phyloP scores from a whole-genome alignment of 306 rosid species.

The Castanea crenata region DNA sequence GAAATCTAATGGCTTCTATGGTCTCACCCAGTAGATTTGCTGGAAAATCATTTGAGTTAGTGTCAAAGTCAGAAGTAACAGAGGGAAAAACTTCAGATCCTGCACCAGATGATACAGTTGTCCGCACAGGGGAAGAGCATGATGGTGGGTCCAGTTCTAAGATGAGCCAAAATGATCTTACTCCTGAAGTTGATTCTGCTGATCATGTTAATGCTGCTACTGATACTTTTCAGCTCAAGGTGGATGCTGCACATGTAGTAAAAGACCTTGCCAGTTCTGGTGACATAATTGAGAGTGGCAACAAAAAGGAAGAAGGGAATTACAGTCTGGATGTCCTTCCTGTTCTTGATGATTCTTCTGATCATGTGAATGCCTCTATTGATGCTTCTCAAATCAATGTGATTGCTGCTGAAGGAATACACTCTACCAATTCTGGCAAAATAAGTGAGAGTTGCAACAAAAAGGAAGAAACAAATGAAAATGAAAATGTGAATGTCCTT shows the following conservation, averaged over 20 bases:
- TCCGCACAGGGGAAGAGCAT: conserved; percentile 29
- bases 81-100: conserved; percentile 27
- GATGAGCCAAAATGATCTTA: conserved; percentile 24
- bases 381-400: conserved; percentile 19
- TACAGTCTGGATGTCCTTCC: conserved; percentile 31
- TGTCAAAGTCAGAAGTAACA: conserved; percentile 31
- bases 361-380: conserved; percentile 2
- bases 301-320: conserved; percentile 36
- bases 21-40: conserved; percentile 25
- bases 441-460: conserved; percentile 21
- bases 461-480: conserved; percentile 36
- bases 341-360: conserved; percentile 25
- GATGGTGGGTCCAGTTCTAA: conserved; percentile 26
- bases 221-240: conserved; percentile 19
- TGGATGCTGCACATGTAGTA: conserved; percentile 26
- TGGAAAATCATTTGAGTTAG: conserved; percentile 27
- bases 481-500: conserved; percentile 31
- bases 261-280: conserved; percentile 19
- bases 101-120: conserved; percentile 26
- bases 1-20: conserved; percentile 17
- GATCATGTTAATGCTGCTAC: conserved; percentile 16
- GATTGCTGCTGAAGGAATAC: conserved; percentile 27
- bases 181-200: conserved; percentile 33
- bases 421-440: conserved; percentile 24
- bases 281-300: conserved; percentile 27